A percentile compares a stretch with the other conserved stretches of the same genome.
These are phyloP conservation scores for Syncephalastrum contaminatum DNA, from an alignment of 371 early-diverging fungal genomes.

Conservation along the genomic window DNA sequence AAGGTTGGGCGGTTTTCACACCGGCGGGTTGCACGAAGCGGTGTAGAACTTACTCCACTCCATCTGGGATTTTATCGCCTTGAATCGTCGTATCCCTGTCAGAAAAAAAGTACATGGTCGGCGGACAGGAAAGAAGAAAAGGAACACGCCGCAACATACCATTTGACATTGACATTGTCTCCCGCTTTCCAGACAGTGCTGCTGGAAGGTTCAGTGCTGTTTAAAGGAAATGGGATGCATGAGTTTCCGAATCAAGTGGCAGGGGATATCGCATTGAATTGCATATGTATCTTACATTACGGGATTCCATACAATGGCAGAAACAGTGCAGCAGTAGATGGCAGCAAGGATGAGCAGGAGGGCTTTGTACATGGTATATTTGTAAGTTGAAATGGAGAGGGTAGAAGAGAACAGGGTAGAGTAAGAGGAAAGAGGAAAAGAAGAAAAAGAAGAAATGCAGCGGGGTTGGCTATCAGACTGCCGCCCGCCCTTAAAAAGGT, in stretches of 20 bases:
- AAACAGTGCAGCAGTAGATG: conserved; percentile 7
- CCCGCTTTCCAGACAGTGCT: conserved; percentile 26
- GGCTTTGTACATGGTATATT: too few species aligned
- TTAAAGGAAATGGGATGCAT: not conserved
- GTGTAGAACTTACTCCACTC: conserved; percentile 11
- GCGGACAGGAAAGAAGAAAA: not conserved
- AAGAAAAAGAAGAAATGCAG: too few species aligned
- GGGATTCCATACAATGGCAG: conserved; percentile 19
- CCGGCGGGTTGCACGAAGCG: too few species aligned
- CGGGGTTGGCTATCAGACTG: too few species aligned
- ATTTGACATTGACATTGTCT: conserved; percentile 16
- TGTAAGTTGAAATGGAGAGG: too few species aligned
- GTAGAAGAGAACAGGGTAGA: too few species aligned
- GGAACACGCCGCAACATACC: conserved; percentile 1
- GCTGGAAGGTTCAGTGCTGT: conserved; percentile 12
- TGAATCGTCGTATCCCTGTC: conserved; percentile 11
- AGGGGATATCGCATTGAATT: not conserved
- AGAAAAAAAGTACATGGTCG: not conserved
- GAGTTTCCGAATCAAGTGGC: not conserved
- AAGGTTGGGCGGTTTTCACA: not conserved
- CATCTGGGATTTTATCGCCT: conserved; percentile 14
- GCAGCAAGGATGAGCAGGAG: conserved; percentile 5
- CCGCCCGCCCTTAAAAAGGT: too few species aligned
- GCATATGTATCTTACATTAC: conserved; percentile 9
- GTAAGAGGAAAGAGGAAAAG: too few species aligned